Conservation (phyloP, 371 early-diverging fungal genomes). For the Haplosporangium sp. region DNA sequence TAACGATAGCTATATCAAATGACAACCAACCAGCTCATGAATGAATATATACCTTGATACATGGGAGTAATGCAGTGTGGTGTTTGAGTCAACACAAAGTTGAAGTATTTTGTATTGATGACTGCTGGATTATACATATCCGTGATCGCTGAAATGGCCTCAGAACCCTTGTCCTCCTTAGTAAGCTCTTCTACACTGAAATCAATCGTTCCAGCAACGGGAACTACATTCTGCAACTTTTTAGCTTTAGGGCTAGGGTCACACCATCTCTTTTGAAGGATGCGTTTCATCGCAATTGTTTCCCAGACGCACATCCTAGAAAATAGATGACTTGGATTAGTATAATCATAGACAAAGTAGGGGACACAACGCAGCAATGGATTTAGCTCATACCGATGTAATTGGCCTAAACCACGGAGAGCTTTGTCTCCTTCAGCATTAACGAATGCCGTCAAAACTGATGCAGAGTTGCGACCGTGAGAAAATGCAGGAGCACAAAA, state of each 20-base stretch:
- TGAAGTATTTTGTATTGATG: constrained; percentile 77
- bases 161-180: constrained; percentile 35
- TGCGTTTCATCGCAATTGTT: constrained; percentile 67
- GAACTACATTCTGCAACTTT: constrained; percentile 19
- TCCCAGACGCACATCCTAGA: constrained; percentile 78
- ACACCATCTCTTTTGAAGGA: constrained; percentile 78
- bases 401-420: constrained; percentile 64
- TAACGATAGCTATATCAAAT: neutral
- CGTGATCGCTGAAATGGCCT: constrained; percentile 33
- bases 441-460: constrained; percentile 72
- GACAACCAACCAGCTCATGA: neutral
- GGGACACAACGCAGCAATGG: neutral
- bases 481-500: constrained; percentile 76
- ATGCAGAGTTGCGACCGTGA: constrained; percentile 72
- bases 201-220: constrained; percentile 32
- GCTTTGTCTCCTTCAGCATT: constrained; percentile 65
- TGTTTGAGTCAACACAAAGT: constrained; percentile 74
- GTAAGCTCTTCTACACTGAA: constrained; percentile 34
- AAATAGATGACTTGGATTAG: neutral
- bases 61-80: constrained; percentile 72
- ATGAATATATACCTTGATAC: constrained; percentile 68
- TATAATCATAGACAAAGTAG: neutral
- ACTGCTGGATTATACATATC: constrained; percentile 70
- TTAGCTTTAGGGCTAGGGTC: constrained; percentile 49
- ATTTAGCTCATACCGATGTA: constrained; percentile 66